phyloP scores from a whole-genome alignment of 2,329 filamentous ascomycete genomes.

The Phyllosticta citribraziliensis region DNA sequence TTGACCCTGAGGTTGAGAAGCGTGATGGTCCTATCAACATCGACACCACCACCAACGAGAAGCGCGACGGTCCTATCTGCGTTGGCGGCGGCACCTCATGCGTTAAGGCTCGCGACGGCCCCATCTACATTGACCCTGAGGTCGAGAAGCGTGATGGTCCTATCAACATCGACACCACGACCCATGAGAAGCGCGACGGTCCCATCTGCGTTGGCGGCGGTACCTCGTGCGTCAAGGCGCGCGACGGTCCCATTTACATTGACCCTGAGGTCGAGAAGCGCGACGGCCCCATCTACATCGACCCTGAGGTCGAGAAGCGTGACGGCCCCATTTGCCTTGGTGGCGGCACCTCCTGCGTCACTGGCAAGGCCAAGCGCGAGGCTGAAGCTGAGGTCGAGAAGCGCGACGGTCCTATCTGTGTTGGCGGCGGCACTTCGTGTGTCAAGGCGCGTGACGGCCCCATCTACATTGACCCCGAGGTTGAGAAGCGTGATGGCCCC shows the following conservation, averaged over 20 bases:
- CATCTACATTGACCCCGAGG: background rate
- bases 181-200: background rate
- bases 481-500: background rate
- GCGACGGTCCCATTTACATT: background rate
- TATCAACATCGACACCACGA: too few species aligned
- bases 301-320: background rate
- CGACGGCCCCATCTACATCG: background rate
- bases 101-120: background rate
- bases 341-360: background rate
- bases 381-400: background rate
- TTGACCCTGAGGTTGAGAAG: too few species aligned
- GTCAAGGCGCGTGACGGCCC: background rate
- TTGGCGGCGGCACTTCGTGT: background rate
- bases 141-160: background rate
- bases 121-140: background rate
- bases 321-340: background rate
- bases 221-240: background rate
- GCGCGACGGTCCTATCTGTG: background rate
- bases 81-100: background rate
- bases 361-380: background rate
- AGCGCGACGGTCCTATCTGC: background rate
- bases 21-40: background rate
- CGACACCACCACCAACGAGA: background rate
- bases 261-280: background rate
- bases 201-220: background rate